Base-by-base conservation (phyloP, 1,284 basidiomycete species). In the Porogramme epimiltina region DNA sequence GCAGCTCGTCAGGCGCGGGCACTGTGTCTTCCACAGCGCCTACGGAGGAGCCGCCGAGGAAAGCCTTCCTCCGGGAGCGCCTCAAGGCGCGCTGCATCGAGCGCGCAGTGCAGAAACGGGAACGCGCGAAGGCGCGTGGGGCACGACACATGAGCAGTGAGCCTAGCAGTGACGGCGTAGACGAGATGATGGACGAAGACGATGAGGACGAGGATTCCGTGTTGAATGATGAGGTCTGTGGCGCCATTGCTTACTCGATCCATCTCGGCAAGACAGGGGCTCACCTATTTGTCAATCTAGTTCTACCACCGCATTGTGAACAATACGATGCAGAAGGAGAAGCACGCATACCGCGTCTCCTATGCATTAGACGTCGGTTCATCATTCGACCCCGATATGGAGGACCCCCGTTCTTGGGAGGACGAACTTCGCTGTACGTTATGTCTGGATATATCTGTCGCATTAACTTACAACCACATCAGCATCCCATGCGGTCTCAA, bases 351-450 rank as follows among this genome's bases (percentile, higher is more conserved):
- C 58, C 75, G 77, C 8, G 61, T 85, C 1, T 87, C 84, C 2
- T 89, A 84, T 57, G 75, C 79, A 25, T 63, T 70, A n/a, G 85
- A 88, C 54, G 85, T 89, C 6, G 86, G 87, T 8, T 87, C 85
- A 16, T 88, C 87, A 1, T 79, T 86, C 51, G 87, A 89, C 62
- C 87, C 87, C 3, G 79, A 81, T 60, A 69, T 87, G 63, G 84
- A 88, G 33, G 84, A 88, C 54, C 66, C 79, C 3, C 70, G 60
- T 16, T 65, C 69, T 24, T 87, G 85, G 84, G 86, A 88, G 62
- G 61, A 68, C 25, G 80, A 82, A 39, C 63, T 85, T 3, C 60
- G 59, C 59, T 72, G 80, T 74, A 48, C 49, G 66, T 58, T n/a
- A 15, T 42, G 3, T 26, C 6, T 16, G 23, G 22, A 22, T 23